Percentiles rank a stretch among this genome's conserved stretches.
Conservation (phyloP, 352 stramenopile species). For the Phytophthora capsici region DNA sequence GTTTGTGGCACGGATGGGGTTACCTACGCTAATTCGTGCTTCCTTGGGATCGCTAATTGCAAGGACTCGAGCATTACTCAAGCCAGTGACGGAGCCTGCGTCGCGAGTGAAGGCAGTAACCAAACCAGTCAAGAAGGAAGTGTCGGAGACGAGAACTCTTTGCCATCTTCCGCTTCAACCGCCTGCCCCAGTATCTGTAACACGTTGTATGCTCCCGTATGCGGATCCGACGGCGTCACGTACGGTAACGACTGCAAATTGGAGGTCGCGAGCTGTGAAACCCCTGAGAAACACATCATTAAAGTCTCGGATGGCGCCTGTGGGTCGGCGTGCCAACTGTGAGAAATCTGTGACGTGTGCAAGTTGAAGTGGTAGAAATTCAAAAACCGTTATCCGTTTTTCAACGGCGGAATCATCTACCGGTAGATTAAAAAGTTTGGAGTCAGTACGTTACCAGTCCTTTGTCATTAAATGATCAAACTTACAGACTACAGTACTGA, state of each 20-base stretch:
- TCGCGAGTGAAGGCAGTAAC: background rate
- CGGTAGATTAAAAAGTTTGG: background rate
- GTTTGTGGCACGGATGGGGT: constrained; percentile 19
- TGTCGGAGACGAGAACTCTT: constrained; percentile 2
- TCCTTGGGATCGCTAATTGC: constrained; percentile 38
- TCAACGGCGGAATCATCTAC: constrained; percentile 5
- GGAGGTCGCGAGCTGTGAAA: constrained; percentile 17
- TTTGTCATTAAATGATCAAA: too few relatives aligned
- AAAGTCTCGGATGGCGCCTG: background rate
- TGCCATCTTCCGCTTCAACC: constrained; percentile 1
- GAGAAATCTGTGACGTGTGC: constrained; percentile 8
- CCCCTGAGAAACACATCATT: constrained; percentile 7
- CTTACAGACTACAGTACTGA: background rate
- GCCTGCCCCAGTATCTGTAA: constrained; percentile 38
- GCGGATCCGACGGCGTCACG: constrained; percentile 39
- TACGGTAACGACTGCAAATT: constrained; percentile 38
- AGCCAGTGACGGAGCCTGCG: constrained; percentile 41
- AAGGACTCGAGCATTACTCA: constrained; percentile 33
- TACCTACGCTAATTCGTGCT: constrained; percentile 23
- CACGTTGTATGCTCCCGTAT: constrained; percentile 21
- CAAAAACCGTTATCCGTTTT: background rate
- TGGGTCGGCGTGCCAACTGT: background rate
- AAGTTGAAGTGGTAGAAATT: constrained; percentile 4
- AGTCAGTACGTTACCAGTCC: too few relatives aligned
- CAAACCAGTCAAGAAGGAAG: background rate